Evolutionary conservation across 371 early-diverging fungal genomes (phyloP).

Genomic region (Mucor ambiguus): DNA sequence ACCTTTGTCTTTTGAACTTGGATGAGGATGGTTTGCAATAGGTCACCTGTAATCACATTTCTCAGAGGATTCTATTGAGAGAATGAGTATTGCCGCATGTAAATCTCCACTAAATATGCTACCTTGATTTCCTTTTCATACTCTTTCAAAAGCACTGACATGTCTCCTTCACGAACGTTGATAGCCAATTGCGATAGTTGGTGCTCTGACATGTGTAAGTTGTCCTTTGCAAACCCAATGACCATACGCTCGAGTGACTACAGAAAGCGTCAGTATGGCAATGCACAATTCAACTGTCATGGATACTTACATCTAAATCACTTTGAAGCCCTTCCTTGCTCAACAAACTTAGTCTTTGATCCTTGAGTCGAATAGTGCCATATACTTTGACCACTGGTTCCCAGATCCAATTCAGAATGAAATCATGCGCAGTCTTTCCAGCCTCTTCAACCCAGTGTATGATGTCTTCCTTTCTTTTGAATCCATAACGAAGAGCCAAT

Average conservation of each 20-base stretch:
- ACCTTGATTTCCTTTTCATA: conserved; percentile 84
- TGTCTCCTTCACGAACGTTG: conserved; percentile 74
- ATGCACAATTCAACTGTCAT: background rate
- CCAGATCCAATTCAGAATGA: conserved; percentile 78
- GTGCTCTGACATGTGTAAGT: conserved; percentile 43
- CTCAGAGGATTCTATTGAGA: conserved; percentile 57
- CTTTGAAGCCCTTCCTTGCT: conserved; percentile 78
- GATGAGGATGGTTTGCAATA: conserved; percentile 86
- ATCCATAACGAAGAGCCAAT: conserved; percentile 37
- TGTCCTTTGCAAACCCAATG: conserved; percentile 73
- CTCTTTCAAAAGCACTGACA: conserved; percentile 74
- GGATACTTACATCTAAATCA: conserved; percentile 69
- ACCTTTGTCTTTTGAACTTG: conserved; percentile 92
- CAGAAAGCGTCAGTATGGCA: background rate
- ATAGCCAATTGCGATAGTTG: conserved; percentile 44
- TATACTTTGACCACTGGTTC: conserved; percentile 77
- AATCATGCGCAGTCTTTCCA: conserved; percentile 57
- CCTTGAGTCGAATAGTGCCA: conserved; percentile 84
- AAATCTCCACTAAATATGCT: background rate
- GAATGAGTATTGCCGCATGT: background rate
- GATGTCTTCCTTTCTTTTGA: conserved; percentile 56
- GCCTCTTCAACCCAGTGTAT: conserved; percentile 45
- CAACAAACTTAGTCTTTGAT: conserved; percentile 71
- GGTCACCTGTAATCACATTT: conserved; percentile 65
- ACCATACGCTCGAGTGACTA: conserved; percentile 91